Evolutionary conservation across 148 eudicot genomes (phyloP).

Genomic region (Chenopodium quinoa): DNA sequence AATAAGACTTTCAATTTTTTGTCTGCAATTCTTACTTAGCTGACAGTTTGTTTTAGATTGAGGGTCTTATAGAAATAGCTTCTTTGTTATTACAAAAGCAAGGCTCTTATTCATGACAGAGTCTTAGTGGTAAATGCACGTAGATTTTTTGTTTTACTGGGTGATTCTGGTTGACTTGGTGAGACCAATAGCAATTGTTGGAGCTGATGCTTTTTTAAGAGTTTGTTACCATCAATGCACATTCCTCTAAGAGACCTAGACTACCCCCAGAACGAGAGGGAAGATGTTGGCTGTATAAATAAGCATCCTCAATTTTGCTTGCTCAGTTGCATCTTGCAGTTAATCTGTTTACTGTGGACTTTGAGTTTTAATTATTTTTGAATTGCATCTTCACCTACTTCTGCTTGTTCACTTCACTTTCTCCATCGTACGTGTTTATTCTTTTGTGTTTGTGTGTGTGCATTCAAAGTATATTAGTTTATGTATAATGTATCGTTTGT

Average conservation of each 20-base stretch:
- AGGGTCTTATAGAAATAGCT: not conserved
- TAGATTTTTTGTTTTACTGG: not conserved
- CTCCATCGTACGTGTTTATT: not conserved
- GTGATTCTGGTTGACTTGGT: not conserved
- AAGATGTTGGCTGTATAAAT: not conserved
- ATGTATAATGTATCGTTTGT: not conserved
- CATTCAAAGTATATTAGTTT: not conserved
- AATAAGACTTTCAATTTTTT: not conserved
- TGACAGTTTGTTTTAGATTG: not conserved
- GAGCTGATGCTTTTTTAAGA: not conserved
- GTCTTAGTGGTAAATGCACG: not conserved
- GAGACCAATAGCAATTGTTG: not conserved
- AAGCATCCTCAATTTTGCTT: not conserved
- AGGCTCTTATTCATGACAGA: not conserved
- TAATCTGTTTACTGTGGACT: not conserved
- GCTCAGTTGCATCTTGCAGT: not conserved
- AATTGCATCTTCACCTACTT: not conserved
- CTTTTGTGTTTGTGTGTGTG: not conserved
- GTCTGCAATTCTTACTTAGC: not conserved
- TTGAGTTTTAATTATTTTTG: not conserved
- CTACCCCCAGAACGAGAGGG: not conserved
- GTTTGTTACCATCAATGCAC: not conserved
- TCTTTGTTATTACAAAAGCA: not conserved
- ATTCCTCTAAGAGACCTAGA: not conserved
- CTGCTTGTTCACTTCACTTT: not conserved